Base-by-base conservation (phyloP, 495 filamentous ascomycete species). In the Annulohypoxylon moriforme region DNA sequence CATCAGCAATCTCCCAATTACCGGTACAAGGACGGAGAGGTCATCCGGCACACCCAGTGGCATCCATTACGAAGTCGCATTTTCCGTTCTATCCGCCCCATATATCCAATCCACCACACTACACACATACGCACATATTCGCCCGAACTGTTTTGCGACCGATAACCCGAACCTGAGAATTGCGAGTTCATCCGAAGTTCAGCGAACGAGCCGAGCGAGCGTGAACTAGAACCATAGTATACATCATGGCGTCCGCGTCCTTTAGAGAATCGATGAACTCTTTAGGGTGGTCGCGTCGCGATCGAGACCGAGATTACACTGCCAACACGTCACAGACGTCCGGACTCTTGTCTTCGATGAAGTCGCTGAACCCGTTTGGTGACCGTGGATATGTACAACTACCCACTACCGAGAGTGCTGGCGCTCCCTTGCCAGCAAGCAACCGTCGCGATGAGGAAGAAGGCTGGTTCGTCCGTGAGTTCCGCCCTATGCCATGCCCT, bases 231-330 rank as follows among this genome's bases (percentile, higher is more conserved):
- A 44, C n/a, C n/a, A n/a, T n/a, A n/a, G n/a, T n/a, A n/a, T 69
- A 61, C 22, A 61, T 63, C 72, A 99, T 99, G 96, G 93, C 96
- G 38, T 94, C 94, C 67, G 84, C 89, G 64, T 92, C 93, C 8
- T 98, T 99, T 82, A 88, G 94, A 67, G 92, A 97, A 78, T 95
- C 92, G 22, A 93, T 98, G 87, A 97, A 94, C 83, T 94, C 93
- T 34, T 82, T 99, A 68, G 96, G 96, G 25, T 99, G 96, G 96
- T 91, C 93, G 74, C 91, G 96, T 58, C 89, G 96, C 74, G 92
- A 96, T 47, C 83, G 88, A 59, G 93, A 96, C 75, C 77, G 68
- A 20, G 55, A 91, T 29, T 73, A 69, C 38, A 92, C 94, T 60
- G 92, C 90, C 68, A 92, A 88, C 80, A 97, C 94, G 46, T 82